phyloP scores from a whole-genome alignment of 371 early-diverging fungal genomes.

The Smittium mucronatum region DNA sequence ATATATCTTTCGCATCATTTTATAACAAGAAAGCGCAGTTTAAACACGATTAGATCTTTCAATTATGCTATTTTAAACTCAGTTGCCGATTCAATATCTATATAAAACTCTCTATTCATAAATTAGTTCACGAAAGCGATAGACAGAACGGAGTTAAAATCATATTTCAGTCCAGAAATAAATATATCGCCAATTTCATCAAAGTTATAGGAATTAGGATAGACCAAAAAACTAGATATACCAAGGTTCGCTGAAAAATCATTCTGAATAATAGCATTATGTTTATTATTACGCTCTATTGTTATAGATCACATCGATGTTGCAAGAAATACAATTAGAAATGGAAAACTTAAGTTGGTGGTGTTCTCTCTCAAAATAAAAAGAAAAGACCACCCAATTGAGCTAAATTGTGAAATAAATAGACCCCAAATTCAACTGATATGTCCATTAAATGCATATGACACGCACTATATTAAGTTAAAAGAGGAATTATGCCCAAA shows the following conservation, averaged over 20 bases:
- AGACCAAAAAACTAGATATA: neutral
- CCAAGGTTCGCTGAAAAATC: neutral
- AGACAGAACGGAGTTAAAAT: neutral
- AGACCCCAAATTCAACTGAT: neutral
- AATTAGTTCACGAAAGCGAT: neutral
- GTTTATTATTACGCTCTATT: neutral
- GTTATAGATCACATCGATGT: neutral
- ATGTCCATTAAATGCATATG: neutral
- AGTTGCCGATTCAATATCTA: too few relatives aligned
- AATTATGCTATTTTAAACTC: too few relatives aligned
- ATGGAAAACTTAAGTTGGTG: neutral
- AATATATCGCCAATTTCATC: neutral
- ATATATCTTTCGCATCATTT: too few relatives aligned
- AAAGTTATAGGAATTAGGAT: neutral
- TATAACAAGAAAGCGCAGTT: too few relatives aligned
- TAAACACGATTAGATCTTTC: too few relatives aligned
- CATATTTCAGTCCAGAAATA: neutral
- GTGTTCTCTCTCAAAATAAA: neutral
- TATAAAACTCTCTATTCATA: too few relatives aligned
- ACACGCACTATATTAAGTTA: neutral
- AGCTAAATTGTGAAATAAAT: neutral
- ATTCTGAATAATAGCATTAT: neutral
- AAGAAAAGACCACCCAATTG: neutral
- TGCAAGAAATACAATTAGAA: neutral
- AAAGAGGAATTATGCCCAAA: neutral